A percentile compares a stretch with the other conserved stretches of the same genome.
These are phyloP conservation scores for Trametes punicea DNA, from an alignment of 768 basidiomycete species.

Conservation along the genomic window DNA sequence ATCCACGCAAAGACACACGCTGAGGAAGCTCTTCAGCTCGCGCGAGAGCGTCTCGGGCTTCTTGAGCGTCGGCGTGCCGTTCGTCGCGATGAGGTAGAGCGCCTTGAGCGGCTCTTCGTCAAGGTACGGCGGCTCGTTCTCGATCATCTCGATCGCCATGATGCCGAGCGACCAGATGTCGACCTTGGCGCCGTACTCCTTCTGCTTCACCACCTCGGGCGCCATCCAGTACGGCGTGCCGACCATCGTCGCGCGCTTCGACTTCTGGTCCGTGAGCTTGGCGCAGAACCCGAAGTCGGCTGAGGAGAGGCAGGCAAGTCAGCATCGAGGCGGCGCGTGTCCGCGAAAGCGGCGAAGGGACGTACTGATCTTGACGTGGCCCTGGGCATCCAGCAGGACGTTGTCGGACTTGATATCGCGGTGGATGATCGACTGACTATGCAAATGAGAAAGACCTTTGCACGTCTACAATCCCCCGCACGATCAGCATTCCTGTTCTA, in stretches of 20 bases:
- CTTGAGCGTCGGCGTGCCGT: conserved; percentile 97
- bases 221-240: conserved; percentile 99
- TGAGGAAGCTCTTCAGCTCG: conserved; percentile 94
- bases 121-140: conserved; percentile 94
- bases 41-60: conserved; percentile 88
- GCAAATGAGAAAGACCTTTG: conserved; percentile 89
- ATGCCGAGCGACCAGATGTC: conserved; percentile 97
- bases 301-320: conserved; percentile 30
- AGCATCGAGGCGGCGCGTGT: neutral
- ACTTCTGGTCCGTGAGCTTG: conserved; percentile 93
- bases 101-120: conserved; percentile 96
- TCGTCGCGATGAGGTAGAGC: conserved; percentile 93
- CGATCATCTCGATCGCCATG: conserved; percentile 99
- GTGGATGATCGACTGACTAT: conserved; percentile 93
- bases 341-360: conserved; percentile 21
- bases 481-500: no score
- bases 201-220: conserved; percentile 96
- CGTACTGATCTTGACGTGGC: conserved; percentile 96
- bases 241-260: conserved; percentile 97
- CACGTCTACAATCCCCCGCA: conserved; percentile 64
- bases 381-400: conserved; percentile 87
- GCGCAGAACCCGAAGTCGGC: conserved; percentile 98
- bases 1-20: conserved; percentile 97
- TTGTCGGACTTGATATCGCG: conserved; percentile 98
- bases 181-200: conserved; percentile 95